Evolutionary conservation across 768 basidiomycete genomes (phyloP).

Genomic region (Leucocoprinus birnbaumii): DNA sequence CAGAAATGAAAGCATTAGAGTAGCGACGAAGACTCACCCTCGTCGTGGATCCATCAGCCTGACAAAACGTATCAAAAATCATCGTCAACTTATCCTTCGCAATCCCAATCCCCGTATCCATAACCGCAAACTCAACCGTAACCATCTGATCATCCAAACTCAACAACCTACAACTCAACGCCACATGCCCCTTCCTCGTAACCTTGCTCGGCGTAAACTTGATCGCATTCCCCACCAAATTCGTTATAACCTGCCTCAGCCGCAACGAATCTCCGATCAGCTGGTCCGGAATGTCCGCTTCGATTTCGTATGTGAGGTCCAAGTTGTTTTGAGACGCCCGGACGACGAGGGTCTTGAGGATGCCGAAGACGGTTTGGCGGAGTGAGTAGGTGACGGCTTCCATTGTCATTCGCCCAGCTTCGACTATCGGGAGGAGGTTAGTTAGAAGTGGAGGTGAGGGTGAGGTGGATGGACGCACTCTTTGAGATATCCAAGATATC

Average conservation of each 20-base stretch:
- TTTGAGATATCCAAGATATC: slow-evolving; percentile 99
- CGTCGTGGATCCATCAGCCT: slow-evolving; percentile 98
- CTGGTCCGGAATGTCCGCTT: slow-evolving; percentile 94
- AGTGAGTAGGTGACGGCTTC: slow-evolving; percentile 98
- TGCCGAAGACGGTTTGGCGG: slow-evolving; percentile 95
- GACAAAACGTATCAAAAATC: slow-evolving; percentile 99
- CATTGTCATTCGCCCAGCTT: slow-evolving; percentile 99
- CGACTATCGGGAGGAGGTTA: slow-evolving; percentile 52
- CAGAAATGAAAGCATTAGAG: not conserved
- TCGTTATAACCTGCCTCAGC: slow-evolving; percentile 92
- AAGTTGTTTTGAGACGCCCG: slow-evolving; percentile 96
- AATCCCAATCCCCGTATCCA: slow-evolving; percentile 98
- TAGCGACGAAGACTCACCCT: slow-evolving; percentile 50
- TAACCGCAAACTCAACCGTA: slow-evolving; percentile 94
- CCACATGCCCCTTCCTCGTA: slow-evolving; percentile 82
- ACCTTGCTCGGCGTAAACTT: slow-evolving; percentile 91
- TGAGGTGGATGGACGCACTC: slow-evolving; percentile 75
- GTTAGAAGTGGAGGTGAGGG: not conserved
- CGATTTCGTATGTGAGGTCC: slow-evolving; percentile 94
- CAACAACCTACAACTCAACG: slow-evolving; percentile 79
- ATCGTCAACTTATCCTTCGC: slow-evolving; percentile 97
- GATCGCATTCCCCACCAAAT: slow-evolving; percentile 93
- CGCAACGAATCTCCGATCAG: slow-evolving; percentile 95
- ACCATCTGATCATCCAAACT: slow-evolving; percentile 80
- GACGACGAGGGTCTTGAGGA: slow-evolving; percentile 96